Evolutionary conservation across 129 eudicot genomes (phyloP).

Genomic region (Flaveria linearis): DNA sequence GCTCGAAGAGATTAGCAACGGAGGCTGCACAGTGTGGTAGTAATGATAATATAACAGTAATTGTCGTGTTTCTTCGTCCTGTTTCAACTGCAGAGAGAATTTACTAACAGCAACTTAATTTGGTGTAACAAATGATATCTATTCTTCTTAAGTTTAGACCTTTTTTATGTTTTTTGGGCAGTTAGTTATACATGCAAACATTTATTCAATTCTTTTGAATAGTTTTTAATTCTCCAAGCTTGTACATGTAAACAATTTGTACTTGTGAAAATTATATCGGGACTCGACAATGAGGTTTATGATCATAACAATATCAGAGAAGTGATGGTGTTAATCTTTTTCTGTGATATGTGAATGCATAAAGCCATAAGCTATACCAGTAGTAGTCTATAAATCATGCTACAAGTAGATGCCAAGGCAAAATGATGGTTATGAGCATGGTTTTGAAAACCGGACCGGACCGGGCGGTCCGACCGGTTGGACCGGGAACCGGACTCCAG

Average conservation of each 20-base stretch:
- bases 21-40: conserved; percentile 94
- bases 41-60: conserved; percentile 89
- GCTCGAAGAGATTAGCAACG: conserved; percentile 92
- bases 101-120: conserved; percentile 35
- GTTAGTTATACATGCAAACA: neutral
- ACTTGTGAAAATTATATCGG: neutral
- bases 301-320: neutral
- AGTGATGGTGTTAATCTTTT: neutral
- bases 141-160: neutral
- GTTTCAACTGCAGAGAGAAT: conserved; percentile 97
- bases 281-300: neutral
- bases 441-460: too few species aligned
- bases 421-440: neutral
- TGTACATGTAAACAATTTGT: neutral
- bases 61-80: conserved; percentile 75
- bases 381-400: too few species aligned
- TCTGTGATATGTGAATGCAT: neutral
- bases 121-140: neutral
- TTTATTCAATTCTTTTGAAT: neutral
- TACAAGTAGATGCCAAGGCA: neutral
- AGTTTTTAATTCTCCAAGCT: neutral
- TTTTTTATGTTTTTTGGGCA: neutral
- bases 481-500: too few species aligned
- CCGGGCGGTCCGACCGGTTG: too few species aligned
- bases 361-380: too few species aligned